Evolutionary conservation across 495 filamentous ascomycete species (phyloP).

Genomic region (Delitschia confertaspora): DNA sequence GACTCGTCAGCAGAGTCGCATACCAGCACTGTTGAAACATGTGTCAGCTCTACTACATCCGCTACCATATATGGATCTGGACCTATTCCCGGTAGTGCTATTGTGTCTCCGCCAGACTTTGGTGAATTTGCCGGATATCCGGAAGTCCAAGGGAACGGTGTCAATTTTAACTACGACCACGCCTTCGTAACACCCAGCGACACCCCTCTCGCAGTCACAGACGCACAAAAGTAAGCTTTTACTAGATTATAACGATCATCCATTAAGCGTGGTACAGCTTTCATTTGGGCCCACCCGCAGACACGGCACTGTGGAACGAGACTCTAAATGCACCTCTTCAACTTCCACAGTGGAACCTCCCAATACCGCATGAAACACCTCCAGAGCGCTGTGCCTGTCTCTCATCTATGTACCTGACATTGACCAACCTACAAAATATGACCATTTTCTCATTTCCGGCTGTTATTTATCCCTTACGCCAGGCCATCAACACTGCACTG

Average conservation of each 20-base stretch:
- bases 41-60: neutral
- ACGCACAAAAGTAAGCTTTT: neutral
- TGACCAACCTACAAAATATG: constrained; percentile 27
- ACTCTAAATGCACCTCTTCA: neutral
- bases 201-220: neutral
- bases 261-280: too few relatives aligned
- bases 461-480: constrained; percentile 28
- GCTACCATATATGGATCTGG: too few relatives aligned
- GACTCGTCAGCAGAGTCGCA: neutral
- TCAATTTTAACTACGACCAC: neutral
- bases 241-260: neutral
- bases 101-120: constrained; percentile 1
- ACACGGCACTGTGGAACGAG: constrained; percentile 9
- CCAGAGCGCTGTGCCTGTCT: constrained; percentile 31
- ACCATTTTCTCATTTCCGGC: constrained; percentile 30
- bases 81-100: constrained; percentile 9
- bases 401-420: constrained; percentile 32
- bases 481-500: constrained; percentile 26
- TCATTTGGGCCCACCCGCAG: constrained; percentile 5
- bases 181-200: constrained; percentile 1
- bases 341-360: neutral
- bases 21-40: neutral
- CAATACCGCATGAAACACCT: neutral
- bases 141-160: neutral
- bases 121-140: neutral